Evolutionary conservation across 176 grass and related monocot genomes (phyloP), one percentile per base, ranked within the genome.

Genomic region (Dendrocalamus sinicus): DNA sequence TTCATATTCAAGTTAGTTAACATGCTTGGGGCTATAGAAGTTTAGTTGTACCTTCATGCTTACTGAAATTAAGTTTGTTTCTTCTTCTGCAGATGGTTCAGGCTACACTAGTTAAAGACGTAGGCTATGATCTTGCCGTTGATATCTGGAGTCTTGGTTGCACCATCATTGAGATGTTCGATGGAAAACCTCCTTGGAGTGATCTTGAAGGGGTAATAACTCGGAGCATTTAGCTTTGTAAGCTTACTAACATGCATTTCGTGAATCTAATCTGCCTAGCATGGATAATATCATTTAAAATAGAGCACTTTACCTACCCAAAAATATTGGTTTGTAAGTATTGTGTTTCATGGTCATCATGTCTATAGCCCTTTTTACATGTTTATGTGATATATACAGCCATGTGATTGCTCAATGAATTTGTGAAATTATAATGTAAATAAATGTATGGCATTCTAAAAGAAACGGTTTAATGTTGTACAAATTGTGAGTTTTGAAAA

Each of bases 121-220:
- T 79, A 81, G 93, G 91, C 39, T 95, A 95, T 89, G 91, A 95
- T 89, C 82, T 95, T 62, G 89, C 95, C 54, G 95, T 98, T 54
- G 95, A 98, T 81, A 98, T 98, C 75, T 98, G 95, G 95, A 98
- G 95, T 82, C 94, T 98, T 53, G 93, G 95, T 82, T 98, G 95
- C 85, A 98, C 95, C 40, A 93, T 98, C 45, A 95, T 98, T 70
- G 95, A 98, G 84, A 98, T 98, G 95, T 90, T 93, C 12, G 86
- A 92, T 32, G 95, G 93, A 53, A 92, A 95, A 78, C 95, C 91
- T 80, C 95, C 95, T 78, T 98, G 95, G 95, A 98, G 89, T 91
- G 92, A 92, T 68, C 84, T 98, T 85, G 95, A 98, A 93, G 93
- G 95, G 87, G 95, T 98, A 90, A 87, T 87, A 62, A 77, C 46